Conservation (phyloP, 2,329 filamentous ascomycete species). For the Fusarium succisae region DNA sequence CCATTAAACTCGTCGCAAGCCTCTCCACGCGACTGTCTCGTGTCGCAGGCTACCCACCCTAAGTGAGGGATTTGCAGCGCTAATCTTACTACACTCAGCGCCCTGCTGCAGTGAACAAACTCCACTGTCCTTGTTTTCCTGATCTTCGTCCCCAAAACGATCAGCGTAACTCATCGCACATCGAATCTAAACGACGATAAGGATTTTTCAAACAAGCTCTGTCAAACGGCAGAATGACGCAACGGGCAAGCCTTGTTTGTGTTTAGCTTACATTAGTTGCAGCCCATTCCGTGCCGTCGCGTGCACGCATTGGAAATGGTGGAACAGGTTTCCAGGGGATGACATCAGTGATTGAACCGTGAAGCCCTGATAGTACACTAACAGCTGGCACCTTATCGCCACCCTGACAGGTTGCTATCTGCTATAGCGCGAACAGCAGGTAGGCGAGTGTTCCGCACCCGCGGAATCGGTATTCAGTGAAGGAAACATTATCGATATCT, state of each 20-base stretch:
- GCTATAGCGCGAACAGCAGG: neutral
- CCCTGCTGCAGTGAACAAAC: neutral
- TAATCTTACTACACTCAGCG: neutral
- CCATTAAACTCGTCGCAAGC: neutral
- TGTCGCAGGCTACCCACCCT: neutral
- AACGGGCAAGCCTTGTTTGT: neutral
- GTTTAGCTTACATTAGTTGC: constrained; percentile 10
- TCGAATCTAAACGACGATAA: neutral
- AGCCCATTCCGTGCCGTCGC: neutral
- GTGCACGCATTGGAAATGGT: neutral
- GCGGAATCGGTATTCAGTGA: neutral
- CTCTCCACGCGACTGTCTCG: neutral
- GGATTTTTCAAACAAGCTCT: neutral
- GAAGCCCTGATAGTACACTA: neutral
- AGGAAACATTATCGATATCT: neutral
- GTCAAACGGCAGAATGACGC: neutral
- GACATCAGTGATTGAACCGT: neutral
- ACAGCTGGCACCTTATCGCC: neutral
- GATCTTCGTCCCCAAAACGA: neutral
- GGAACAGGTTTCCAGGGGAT: neutral
- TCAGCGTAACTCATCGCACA: neutral
- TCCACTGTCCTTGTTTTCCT: neutral
- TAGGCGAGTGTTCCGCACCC: neutral
- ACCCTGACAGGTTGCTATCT: fast-evolving
- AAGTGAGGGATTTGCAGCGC: neutral